Percentiles rank a stretch among this genome's conserved stretches.
phyloP scores from a whole-genome alignment of 257 asterid species.

The Fraxinus cuspidata region DNA sequence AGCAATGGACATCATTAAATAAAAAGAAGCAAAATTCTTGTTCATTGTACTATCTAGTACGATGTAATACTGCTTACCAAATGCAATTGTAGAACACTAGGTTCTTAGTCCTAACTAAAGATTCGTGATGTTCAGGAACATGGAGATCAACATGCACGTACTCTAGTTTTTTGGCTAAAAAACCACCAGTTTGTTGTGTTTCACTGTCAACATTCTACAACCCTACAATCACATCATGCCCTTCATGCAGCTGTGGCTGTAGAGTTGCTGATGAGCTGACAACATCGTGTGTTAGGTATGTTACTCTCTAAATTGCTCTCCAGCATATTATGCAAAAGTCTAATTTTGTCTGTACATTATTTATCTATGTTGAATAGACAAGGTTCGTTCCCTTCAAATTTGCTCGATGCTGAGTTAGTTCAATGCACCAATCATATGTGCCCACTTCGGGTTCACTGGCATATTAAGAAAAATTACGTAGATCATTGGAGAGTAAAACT shows the following conservation, averaged over 20 bases:
- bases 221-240: slow-evolving; percentile 54
- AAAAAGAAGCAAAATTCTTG: neutral
- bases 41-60: neutral
- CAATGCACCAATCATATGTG: slow-evolving; percentile 79
- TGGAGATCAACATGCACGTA: slow-evolving; percentile 58
- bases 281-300: slow-evolving; percentile 60
- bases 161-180: slow-evolving; percentile 49
- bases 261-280: slow-evolving; percentile 35
- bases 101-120: neutral
- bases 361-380: slow-evolving; percentile 39
- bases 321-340: neutral
- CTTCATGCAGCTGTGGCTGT: slow-evolving; percentile 77
- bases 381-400: slow-evolving; percentile 35
- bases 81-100: neutral
- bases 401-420: slow-evolving; percentile 40
- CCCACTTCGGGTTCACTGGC: slow-evolving; percentile 75
- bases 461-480: slow-evolving; percentile 49
- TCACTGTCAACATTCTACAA: slow-evolving; percentile 74
- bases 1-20: neutral
- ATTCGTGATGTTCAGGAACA: slow-evolving; percentile 39
- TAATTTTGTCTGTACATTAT: slow-evolving; percentile 8
- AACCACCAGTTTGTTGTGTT: slow-evolving; percentile 59
- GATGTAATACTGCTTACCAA: neutral
- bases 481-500: slow-evolving; percentile 68
- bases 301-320: neutral